Base-by-base conservation (phyloP, 2,329 filamentous ascomycete genomes). In the Aureobasidium uvarum region DNA sequence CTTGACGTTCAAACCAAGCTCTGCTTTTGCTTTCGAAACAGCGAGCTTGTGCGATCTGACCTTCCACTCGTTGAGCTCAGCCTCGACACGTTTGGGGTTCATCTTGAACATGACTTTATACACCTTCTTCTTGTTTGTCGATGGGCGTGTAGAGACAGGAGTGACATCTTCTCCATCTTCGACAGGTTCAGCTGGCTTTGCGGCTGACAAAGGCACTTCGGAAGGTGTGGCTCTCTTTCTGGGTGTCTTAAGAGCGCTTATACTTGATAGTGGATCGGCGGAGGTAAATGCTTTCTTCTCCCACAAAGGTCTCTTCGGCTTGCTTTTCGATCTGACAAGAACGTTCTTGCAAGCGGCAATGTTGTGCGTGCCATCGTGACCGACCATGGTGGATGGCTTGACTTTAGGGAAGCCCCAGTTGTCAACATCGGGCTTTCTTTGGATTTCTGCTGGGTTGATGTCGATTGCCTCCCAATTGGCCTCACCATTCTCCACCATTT, bases 381-480 rank as follows among this genome's bases (percentile, higher is more conserved):
- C 67, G 23, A 80, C 69, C 39, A 80, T 76, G 1, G 71, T 69
- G 3, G 73, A 74, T 3, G 69, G 64, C 1, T 71, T 68, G 36
- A 77, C 71, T 33, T 72, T 65, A 1, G 78, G 77, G 65, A 85
- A 81, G 2, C 83, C 83, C 73, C 82, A 79, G 39, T 77, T 71
- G 68, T 85, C 81, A 67, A 16, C 74, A 67, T 18, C 74, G 73
- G 62, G 45, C 73, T 64, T 62, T 73, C 68, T 63, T 68, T 68
- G 50, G 38, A 48, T 54, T 23, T 56, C 41, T n/a, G 54, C 20
- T 52, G 65, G 38, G 70, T 69, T 69, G 54, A 71, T 71, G 7
- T 66, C 67, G 31, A 69, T 73, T n/a, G 81, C 83, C 66, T 82
- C 82, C 85, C 84, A 86, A 7, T 76, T 74, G 5, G 80, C 77